Base-by-base conservation (phyloP, 2,329 filamentous ascomycete genomes). In the Aureobasidium sp. region DNA sequence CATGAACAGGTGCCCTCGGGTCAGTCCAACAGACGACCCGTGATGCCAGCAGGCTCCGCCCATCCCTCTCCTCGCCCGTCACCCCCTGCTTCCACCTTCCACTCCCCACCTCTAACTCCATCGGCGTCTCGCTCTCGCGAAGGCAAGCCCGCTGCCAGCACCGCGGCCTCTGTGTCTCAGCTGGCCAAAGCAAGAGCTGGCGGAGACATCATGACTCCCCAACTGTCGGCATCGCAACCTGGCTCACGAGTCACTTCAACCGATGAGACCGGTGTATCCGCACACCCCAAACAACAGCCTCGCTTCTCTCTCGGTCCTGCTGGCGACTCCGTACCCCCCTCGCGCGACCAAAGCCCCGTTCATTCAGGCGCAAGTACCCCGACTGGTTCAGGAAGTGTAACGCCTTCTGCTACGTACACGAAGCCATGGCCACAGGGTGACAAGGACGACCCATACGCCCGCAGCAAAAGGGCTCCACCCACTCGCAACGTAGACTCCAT, bases 41-140 rank as follows among this genome's bases (percentile, higher is more conserved):
- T 64, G 65, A 75, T 77, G 56, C 68, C 71, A 7, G 77, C 76
- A 39, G 71, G 71, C 37, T 71, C 68, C 17, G 79, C 79, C 63
- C 83, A 81, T 67, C 81, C 83, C 64, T 91, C 88, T 62, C 86
- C 88, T 34, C 82, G 81, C 71, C 78, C 85, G 44, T 89, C 87
- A 66, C 87, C 89, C 64, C 82, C 83, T 64, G 78, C 83, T 48
- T 85, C 87, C 63, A 84, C 88, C 62, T 84, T 95, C 77, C 89
- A 93, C 68, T 96, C 92, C 12, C 93, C 93, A 67, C 91, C 91
- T 45, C 82, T 97, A 58, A 97, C 92, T 14, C 93, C 93, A 20
- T 87, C 91, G 61, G 91, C 87, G 57, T 93, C 90, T 47, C 78
- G 80, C 66, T 84, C 83, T 59, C 78, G 79, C 67, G 85, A 85